Evolutionary conservation across 78 protist species (phyloP).

Genomic region (Dictyostelium citrinum): DNA sequence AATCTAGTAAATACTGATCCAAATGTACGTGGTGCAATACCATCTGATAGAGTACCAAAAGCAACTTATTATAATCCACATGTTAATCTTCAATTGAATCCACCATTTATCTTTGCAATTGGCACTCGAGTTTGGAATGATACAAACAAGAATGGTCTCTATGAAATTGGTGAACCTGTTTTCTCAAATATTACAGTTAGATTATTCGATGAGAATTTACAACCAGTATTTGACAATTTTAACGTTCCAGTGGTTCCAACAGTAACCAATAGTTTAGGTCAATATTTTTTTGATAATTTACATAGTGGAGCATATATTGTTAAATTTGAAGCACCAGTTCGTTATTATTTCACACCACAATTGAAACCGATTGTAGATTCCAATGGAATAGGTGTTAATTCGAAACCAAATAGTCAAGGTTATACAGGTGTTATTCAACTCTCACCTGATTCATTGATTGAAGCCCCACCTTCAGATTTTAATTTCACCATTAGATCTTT

Average conservation of each 20-base stretch:
- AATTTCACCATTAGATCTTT: background rate
- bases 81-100: slow-evolving; percentile 3
- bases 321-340: background rate
- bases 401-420: slow-evolving; percentile 4
- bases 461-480: background rate
- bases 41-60: background rate
- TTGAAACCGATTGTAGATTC: background rate
- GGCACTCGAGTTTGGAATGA: slow-evolving; percentile 27
- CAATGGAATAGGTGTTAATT: background rate
- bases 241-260: background rate
- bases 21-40: slow-evolving; percentile 1
- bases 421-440: background rate
- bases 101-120: slow-evolving; percentile 10
- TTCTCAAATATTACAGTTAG: background rate
- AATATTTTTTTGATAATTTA: slow-evolving; percentile 31
- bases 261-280: background rate
- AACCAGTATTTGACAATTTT: background rate
- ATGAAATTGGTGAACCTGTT: background rate
- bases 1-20: background rate
- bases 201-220: background rate
- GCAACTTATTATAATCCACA: slow-evolving; percentile 17
- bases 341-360: background rate
- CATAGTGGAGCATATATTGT: background rate
- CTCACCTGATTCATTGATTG: background rate
- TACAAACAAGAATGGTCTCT: slow-evolving; percentile 16